Base-by-base conservation (phyloP, 257 asterid genomes). In the Solanum etuberosum region DNA sequence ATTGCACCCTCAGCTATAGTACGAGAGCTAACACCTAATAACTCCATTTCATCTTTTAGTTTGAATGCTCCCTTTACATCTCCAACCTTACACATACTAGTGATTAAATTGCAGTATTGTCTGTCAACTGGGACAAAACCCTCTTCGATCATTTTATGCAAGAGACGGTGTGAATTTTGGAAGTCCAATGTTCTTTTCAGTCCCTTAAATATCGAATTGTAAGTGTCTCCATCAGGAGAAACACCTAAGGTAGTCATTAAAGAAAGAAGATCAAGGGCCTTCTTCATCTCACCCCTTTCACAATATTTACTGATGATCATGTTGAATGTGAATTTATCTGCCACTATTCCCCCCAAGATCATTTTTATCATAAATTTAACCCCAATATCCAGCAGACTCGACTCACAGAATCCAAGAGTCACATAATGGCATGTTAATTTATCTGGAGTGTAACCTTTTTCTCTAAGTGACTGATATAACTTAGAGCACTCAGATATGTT, bases 31-130 rank as follows among this genome's bases (percentile, higher is more conserved):
- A 94, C 74, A n/a, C 94, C 92, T 83, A 91, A 90, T 32, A 84
- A 86, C 89, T 89, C 93, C 90, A 97, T 90, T 89, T 92, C 95
- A 48, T 92, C 96, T 89, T 86, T 94, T 54, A 97, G 74, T 72
- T 86, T 88, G 68, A 94, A 90, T 15, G 98, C 98, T 65, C 94
- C 93, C 32, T 83, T 87, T 63, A 95, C 87, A 86, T 94, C 92
- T 89, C 98, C 98, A 61, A 78, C 93, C 85, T 89, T 94, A 86
- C 98, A 95, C 95, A 94, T 91, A 48, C 95, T 89, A n/a, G 90
- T 88, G 34, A 97, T 90, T 88, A 97, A 89, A 86, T 94, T 87
- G 92, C 94, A 72, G 89, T 91, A 95, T 68, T 95, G 98, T 88
- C 91, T 92, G 15, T 88, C 88, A 20, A 93, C 90, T 76, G 98